Evolutionary conservation across 441 rosid species (phyloP), one percentile per base, ranked within the genome.

Genomic region (Syzygium syzygioides): DNA sequence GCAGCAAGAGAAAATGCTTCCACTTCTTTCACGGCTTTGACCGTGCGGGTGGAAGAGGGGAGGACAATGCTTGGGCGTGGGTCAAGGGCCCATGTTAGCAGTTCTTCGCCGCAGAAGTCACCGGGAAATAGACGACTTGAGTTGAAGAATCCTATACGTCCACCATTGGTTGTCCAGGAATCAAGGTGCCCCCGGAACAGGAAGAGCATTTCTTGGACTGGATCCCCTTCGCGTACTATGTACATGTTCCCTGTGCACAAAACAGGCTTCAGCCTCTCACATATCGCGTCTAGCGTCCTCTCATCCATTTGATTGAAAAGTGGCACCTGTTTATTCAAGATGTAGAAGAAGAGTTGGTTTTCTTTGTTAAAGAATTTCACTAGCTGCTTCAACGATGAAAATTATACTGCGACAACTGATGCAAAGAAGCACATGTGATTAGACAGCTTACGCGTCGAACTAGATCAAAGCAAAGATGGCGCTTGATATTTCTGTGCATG

Each of bases 381-480:
- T 23, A 71, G 52, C 83, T 71, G 83, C 50, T 71, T 37, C 28
- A 4, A 11, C 83, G 11, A 37, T 20, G 83, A 71, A 71, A 71
- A 20, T 34, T 20, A 5, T 37, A 37, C 15, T 1, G 80, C 50
- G 15, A 71, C 28, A 20, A 37, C 50, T 10, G 50, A 71, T 6
- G 28, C 83, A 71, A 11, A 71, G 28, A 37, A 71, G 2, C 17
- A 11, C 14, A 1, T 71, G 80, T 37, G 28, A 71, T 37, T 37
- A 71, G 80, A 71, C 48, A 23, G 45, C 79, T 92, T 94, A 95
- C 99, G 45, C 95, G 89, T 83, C 98, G 97, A 87, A 97, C 97
- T 62, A 96, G 94, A 88, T 96, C 98, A 9, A 97, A 94, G 90
- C 99, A 97, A 66, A 96, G 96, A 86, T 96, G 99, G 57, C 97